Evolutionary conservation across 495 filamentous ascomycete species (phyloP), one percentile per base, ranked within the genome.

Genomic region (Lineolata rhizophorae): DNA sequence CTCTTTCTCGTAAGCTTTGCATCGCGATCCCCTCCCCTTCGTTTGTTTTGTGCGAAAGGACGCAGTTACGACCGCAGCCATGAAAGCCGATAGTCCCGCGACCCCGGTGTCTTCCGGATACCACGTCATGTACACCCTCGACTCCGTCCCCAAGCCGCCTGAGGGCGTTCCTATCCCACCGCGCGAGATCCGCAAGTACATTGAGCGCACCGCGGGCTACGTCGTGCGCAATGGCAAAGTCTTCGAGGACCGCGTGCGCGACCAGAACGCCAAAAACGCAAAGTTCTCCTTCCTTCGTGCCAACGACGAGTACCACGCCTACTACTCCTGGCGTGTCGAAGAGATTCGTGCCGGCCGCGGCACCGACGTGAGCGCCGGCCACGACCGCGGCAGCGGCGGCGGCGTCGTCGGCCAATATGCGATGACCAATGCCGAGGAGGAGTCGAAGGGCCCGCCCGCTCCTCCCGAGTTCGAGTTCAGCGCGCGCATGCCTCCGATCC

Each of bases 181-280:
- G 0, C 71, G 67, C 49, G 76, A 82, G 49, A 77, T 87, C 48
- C 62, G 71, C 63, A 64, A 60, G 2, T 75, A 85, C 40, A 71
- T 93, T 43, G 85, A 94, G 51, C 94, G 91, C 55, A 92, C 85
- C n/a, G 84, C 85, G 20, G 83, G 83, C 13, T 93, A 85, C 49
- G 82, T 93, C 26, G 73, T 72, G 45, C 72, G 76, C 52, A 73
- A 92, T 50, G 82, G 83, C 14, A 38, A 64, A 13, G 64, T 73
- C 18, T 91, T 95, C 49, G 85, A 51, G 60, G 72, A 90, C 39
- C 75, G 79, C 39, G 72, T 97, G 26, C 74, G 78, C 37, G 72
- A 90, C 31, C 87, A 85, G 53, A 74, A 90, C 45, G 67, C 68
- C 39, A 66, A 67, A 35, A 90, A 90, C 48, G 71, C 80, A 3